A percentile compares a stretch with the other conserved stretches of the same genome.
Evolutionary conservation across 2,329 filamentous ascomycete species (phyloP).

Genomic region (Zalaria obscura): DNA sequence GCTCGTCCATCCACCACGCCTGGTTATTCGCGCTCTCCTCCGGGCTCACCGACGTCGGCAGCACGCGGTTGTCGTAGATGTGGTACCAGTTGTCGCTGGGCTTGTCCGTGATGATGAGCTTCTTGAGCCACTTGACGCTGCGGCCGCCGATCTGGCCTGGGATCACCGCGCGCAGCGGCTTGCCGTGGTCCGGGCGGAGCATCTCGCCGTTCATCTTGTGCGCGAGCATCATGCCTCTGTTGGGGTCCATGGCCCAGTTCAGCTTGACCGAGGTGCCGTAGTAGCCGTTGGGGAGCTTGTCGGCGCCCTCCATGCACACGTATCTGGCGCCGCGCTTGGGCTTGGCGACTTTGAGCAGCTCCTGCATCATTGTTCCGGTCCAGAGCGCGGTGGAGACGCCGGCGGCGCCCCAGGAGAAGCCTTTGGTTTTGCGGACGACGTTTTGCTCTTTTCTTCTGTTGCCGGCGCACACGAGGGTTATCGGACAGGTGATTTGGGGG

Average conservation of each 20-base stretch:
- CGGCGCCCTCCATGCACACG: constrained; percentile 80
- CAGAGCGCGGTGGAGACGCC: constrained; percentile 78
- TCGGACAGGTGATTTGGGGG: constrained; percentile 69
- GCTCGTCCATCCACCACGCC: constrained; percentile 74
- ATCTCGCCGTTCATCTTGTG: constrained; percentile 82
- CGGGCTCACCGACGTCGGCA: constrained; percentile 75
- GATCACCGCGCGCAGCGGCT: constrained; percentile 68
- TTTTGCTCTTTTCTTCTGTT: constrained; percentile 92
- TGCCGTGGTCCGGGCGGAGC: constrained; percentile 72
- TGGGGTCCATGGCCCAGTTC: constrained; percentile 74
- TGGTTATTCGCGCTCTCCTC: constrained; percentile 62
- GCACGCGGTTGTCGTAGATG: constrained; percentile 80
- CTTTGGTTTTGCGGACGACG: constrained; percentile 75
- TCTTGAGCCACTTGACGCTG: constrained; percentile 87
- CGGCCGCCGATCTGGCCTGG: constrained; percentile 85
- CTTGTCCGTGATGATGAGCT: constrained; percentile 58
- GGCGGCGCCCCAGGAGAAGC: constrained; percentile 86
- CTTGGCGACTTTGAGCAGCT: constrained; percentile 54
- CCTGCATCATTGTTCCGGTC: constrained; percentile 65
- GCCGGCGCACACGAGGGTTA: constrained; percentile 83
- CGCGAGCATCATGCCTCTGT: constrained; percentile 72
- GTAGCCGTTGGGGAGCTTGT: constrained; percentile 73
- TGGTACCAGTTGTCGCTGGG: constrained; percentile 94
- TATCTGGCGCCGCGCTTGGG: constrained; percentile 61
- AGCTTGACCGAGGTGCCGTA: constrained; percentile 83